Evolutionary conservation across 2,329 filamentous ascomycete species (phyloP).

Genomic region (Paecilomyces fulvus): DNA sequence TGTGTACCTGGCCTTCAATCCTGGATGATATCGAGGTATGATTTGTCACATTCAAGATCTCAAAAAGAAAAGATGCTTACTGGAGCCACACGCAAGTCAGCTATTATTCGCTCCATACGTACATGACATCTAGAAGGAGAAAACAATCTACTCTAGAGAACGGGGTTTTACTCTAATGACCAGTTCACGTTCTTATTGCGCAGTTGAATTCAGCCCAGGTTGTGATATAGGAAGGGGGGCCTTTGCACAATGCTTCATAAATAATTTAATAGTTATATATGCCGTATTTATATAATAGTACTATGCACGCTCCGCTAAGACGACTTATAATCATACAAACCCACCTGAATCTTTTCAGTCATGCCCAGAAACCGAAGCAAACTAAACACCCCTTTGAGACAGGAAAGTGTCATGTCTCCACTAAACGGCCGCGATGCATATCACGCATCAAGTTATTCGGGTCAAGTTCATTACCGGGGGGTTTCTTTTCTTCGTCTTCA

Average conservation of each 20-base stretch:
- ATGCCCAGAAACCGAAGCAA: background rate
- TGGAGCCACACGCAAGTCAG: no score
- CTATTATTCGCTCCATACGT: no score
- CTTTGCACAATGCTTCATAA: background rate
- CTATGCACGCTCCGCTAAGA: background rate
- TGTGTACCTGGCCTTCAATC: no score
- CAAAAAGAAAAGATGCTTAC: no score
- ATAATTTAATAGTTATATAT: background rate
- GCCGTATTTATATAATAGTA: background rate
- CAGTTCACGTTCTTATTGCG: no score
- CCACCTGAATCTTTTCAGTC: background rate
- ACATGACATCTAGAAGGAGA: no score
- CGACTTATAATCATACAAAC: background rate
- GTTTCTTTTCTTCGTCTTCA: background rate
- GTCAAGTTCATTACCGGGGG: background rate
- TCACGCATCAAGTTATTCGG: background rate
- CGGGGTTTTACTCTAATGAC: no score
- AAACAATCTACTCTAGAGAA: no score
- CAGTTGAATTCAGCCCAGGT: no score
- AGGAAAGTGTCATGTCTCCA: background rate
- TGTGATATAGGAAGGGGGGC: no score
- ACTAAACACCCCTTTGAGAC: background rate
- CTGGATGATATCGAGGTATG: no score
- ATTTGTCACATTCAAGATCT: no score
- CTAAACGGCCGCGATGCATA: background rate